Evolutionary conservation across 257 asterid genomes (phyloP), one percentile per base, ranked within the genome.

Genomic region (Ilex asprella): DNA sequence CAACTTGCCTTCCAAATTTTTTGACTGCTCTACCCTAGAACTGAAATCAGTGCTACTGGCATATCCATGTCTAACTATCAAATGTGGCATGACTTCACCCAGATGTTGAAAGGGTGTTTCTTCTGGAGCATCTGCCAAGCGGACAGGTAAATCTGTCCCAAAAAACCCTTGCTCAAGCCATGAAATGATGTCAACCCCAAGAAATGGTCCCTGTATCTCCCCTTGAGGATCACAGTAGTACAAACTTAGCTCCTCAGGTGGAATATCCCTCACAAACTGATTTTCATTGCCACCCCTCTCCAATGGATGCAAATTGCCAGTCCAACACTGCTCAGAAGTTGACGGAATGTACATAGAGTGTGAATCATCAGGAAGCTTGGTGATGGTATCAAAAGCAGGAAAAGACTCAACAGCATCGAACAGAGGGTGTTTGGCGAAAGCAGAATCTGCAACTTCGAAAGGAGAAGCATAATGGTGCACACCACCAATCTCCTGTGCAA

Each of bases 151-250:
- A 70, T 93, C 97, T 11, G 80, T 73, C 65, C 97, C 99, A 68
- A 93, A 93, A 78, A 87, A 93, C 12, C 99, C 99, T 78, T 89
- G 97, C 63, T 93, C 99, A 76, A 73, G 89, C 99, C 99, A 93
- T 55, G 97, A 83, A 57, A 93, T 85, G 67, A 93, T 87, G 70
- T 93, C 99, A 57, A 76, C 87, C 39, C 99, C 97, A 60, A 93
- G 96, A 80, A 93, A 93, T 66, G 99, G 99, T 51, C 99, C 99
- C 74, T 93, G 99, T 50, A 93, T 80, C 69, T 84, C 95, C 32
- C 96, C 99, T 73, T 93, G 99, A 60, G 99, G 99, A 75, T 93
- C 99, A 60, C 78, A 82, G 74, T 93, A 93, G 73, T 60, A 87
- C 73, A 93, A 77, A 76, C 97, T 89, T 76, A 89, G 65, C 78